Evolutionary conservation across 192 early-diverging fungal species (phyloP).

Genomic region (Kappamyces sp.): DNA sequence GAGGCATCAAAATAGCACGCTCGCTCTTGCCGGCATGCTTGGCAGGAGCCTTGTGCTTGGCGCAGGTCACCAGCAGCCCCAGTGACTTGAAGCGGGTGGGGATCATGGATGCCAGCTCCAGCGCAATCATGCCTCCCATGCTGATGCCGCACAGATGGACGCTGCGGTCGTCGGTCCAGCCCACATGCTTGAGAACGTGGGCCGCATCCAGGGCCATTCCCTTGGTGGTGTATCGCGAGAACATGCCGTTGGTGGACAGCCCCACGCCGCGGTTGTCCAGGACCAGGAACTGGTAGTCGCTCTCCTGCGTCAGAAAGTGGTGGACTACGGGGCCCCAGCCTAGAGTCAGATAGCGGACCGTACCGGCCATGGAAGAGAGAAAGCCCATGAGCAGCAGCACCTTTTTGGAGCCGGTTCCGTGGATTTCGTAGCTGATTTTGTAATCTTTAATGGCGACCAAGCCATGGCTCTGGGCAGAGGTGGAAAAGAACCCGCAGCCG

Average conservation of each 20-base stretch:
- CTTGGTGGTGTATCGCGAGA: neutral
- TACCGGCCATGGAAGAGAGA: constrained; percentile 4
- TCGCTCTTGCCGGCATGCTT: neutral
- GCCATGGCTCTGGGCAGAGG: neutral
- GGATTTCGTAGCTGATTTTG: constrained; percentile 3
- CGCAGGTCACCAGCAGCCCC: constrained; percentile 8
- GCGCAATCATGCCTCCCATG: constrained; percentile 13
- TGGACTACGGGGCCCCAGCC: constrained; percentile 9
- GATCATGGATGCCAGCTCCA: neutral
- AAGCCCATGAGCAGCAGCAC: constrained; percentile 16
- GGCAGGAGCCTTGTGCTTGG: constrained; percentile 6
- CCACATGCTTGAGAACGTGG: neutral
- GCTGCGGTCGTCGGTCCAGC: constrained; percentile 3
- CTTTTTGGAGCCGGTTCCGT: constrained; percentile 17
- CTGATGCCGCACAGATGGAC: constrained; percentile 6
- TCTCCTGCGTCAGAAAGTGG: constrained; percentile 11
- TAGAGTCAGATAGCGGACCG: neutral
- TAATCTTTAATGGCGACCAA: neutral
- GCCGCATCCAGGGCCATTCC: constrained; percentile 10
- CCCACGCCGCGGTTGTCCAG: constrained; percentile 22
- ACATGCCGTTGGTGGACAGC: neutral
- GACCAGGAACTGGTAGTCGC: constrained; percentile 11
- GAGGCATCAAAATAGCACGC: neutral
- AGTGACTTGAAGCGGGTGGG: neutral
- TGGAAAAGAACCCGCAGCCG: constrained; percentile 9